Conservation (phyloP, 345 rosid genomes). For the Salix exigua region DNA sequence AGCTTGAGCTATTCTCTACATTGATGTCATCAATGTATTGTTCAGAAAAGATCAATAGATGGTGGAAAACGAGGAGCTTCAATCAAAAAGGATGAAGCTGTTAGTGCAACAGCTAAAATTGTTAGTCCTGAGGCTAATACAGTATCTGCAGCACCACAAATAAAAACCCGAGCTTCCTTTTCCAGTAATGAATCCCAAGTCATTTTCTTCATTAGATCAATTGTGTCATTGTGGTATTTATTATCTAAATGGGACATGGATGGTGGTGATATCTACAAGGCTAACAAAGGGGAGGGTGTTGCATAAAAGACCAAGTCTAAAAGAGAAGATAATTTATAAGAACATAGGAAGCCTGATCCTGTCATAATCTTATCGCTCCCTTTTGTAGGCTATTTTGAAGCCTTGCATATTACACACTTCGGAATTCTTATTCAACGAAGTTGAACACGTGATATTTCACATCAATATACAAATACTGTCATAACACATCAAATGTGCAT, state of each 20-base stretch:
- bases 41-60: constrained; percentile 76
- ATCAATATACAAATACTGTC: background rate
- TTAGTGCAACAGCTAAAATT: constrained; percentile 60
- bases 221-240: background rate
- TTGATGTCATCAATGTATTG: constrained; percentile 5
- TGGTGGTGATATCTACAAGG: background rate
- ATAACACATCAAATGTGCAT: background rate
- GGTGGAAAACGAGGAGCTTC: constrained; percentile 86
- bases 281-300: background rate
- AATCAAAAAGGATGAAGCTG: constrained; percentile 83
- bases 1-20: background rate
- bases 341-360: background rate
- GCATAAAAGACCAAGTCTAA: background rate
- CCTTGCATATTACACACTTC: background rate
- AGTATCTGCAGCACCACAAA: constrained; percentile 56
- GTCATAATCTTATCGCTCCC: background rate
- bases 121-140: constrained; percentile 57
- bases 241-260: background rate
- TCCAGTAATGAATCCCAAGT: constrained; percentile 56
- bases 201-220: background rate
- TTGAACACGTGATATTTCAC: background rate
- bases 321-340: background rate
- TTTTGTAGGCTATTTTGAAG: background rate
- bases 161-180: constrained; percentile 90
- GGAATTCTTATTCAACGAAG: background rate